Conservation (phyloP, 495 filamentous ascomycete genomes). For the Thozetella sp. region DNA sequence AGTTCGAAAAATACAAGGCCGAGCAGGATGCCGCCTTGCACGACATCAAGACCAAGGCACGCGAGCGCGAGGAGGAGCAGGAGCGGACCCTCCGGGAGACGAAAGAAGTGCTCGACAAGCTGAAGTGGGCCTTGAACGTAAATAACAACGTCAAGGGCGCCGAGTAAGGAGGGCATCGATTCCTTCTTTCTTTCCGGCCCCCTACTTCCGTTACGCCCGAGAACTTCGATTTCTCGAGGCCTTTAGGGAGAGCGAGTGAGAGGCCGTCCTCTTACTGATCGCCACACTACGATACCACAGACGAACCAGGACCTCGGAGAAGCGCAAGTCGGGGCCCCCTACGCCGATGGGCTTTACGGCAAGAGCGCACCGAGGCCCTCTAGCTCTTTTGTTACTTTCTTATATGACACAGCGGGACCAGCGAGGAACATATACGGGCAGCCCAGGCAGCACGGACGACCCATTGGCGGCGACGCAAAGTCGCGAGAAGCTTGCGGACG, state of each 20-base stretch:
- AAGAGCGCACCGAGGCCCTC: not conserved
- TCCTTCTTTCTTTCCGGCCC: not conserved
- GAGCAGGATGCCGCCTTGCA: constrained; percentile 61
- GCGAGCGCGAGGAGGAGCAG: constrained; percentile 54
- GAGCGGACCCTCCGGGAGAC: constrained; percentile 59
- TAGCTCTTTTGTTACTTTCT: not conserved
- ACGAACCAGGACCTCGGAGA: not conserved
- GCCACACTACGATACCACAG: not conserved
- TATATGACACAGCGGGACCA: not conserved
- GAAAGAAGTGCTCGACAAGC: constrained; percentile 62
- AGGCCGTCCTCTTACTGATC: not conserved
- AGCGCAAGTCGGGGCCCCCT: not conserved
- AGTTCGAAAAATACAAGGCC: constrained; percentile 64
- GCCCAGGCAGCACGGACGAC: too few species aligned
- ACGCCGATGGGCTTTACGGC: not conserved
- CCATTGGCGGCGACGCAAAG: too few species aligned
- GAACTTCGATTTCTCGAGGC: not conserved
- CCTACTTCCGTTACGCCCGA: not conserved
- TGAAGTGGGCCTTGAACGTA: constrained; percentile 70
- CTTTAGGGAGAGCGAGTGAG: not conserved
- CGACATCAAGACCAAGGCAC: constrained; percentile 57
- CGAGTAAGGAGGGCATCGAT: constrained; percentile 27
- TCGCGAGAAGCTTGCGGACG: too few species aligned
- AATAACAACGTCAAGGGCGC: constrained; percentile 57
- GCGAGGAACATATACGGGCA: not conserved